Evolutionary conservation across 805 yeast species (phyloP), one percentile per base, ranked within the genome.

Genomic region (Candida alai): DNA sequence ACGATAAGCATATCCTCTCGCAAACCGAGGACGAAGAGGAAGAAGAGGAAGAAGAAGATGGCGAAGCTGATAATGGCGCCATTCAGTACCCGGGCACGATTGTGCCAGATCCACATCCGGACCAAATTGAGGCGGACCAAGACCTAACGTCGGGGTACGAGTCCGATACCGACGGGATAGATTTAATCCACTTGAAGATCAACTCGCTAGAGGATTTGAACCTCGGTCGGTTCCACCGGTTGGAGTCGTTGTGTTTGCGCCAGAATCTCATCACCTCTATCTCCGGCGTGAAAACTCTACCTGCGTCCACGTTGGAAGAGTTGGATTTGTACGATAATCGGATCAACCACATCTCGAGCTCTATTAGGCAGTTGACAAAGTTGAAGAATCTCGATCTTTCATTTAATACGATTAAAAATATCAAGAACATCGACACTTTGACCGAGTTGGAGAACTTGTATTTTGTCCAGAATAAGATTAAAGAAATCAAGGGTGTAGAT

Each of bases 321-420:
- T 62, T 93, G 39, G 98, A 93, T 57, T 68, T 89, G 20, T 93
- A 93, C 54, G 98, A 93, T 59, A 93, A 93, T 59, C 67, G 95
- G 47, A 83, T 93, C 48, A 78, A 80, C 44, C 96, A 88, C 52
- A 86, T 93, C 33, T 79, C 89, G 4, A 77, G 79, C 29, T 80
- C 77, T 48, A 53, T 87, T 13, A 76, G 73, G 41, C 75, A 76
- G 30, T 73, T 87, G 44, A 59, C 53, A 3, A 72, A 75, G 24
- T 59, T 88, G 41, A 70, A 58, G 36, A 70, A 52, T 34, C 65
- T 93, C 47, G 98, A 93, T 60, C 67, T 93, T 17, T 84, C 95
- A 16, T 93, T 93, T 63, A 93, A 93, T 59, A 84, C 81, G 52
- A 85, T 90, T 51, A 80, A 83, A 48, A 84, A 82, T 54, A 84